Conservation (phyloP, 306 rosid species). For the Vigna radiata region DNA sequence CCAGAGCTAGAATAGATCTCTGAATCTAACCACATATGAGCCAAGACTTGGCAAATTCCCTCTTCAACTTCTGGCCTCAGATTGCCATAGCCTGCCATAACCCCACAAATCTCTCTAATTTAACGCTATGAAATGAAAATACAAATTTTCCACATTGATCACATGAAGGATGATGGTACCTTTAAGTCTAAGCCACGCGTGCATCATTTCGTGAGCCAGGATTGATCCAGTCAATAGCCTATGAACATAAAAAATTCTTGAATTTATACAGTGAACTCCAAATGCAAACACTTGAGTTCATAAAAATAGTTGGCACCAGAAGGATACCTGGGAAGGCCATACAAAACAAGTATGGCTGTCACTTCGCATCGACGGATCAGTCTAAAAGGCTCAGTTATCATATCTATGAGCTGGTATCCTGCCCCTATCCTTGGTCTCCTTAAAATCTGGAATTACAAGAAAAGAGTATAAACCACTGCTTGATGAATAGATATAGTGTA, state of each 20-base stretch:
- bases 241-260: conserved; percentile 41
- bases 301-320: conserved; percentile 8
- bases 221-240: conserved; percentile 96
- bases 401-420: conserved; percentile 76
- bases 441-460: conserved; percentile 61
- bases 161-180: conserved; percentile 56
- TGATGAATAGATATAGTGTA: conserved; percentile 12
- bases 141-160: conserved; percentile 3
- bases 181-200: conserved; percentile 98
- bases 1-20: conserved; percentile 69
- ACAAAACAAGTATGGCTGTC: conserved; percentile 92
- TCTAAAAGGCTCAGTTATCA: conserved; percentile 89
- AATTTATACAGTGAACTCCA: conserved; percentile 38
- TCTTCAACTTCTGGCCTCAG: conserved; percentile 96
- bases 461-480: conserved; percentile 12
- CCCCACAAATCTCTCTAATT: conserved; percentile 2
- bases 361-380: conserved; percentile 88
- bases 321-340: conserved; percentile 94
- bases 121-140: neutral
- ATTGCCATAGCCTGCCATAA: conserved; percentile 76
- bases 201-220: conserved; percentile 99
- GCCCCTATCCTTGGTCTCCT: conserved; percentile 87
- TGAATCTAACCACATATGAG: conserved; percentile 95
- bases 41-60: conserved; percentile 98
- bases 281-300: neutral